Evolutionary conservation across 78 protist genomes (phyloP), one percentile per base, ranked within the genome.

Genomic region (Dictyostelium discoideum): DNA sequence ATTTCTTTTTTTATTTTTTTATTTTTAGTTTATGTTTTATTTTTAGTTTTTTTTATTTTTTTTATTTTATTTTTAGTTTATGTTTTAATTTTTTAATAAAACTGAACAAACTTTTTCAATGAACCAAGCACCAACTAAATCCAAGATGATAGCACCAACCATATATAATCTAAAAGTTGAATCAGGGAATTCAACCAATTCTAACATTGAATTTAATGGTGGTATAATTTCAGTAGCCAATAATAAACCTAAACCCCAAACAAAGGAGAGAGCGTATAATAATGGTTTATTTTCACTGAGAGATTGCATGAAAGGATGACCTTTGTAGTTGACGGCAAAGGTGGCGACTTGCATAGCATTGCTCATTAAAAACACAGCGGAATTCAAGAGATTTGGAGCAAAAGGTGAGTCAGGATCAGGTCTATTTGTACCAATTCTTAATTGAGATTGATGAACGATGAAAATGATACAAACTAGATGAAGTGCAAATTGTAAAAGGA

Each of bases 311-410:
- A 94, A 97, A 50, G 98, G 97, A 54, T 95, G 97, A 54, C 97
- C 97, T 76, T 88, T 92, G 96, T 98, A 98, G 57, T 99, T 99
- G 84, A 97, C 93, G 29, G 97, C 98, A 85, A 98, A 99, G 20
- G 98, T 98, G 13, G 97, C 83, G 9, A 96, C 93, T 54, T 96
- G 98, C 98, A 86, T 86, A 9, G 89, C 57, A 22, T 65, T 57
- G 7, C 98, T 69, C 42, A 97, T 77, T 39, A 98, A 82, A 79
- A 72, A 98, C 10, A 98, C 98, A 22, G 94, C 97, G 10, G 87
- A 39, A 90, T 99, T 99, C 29, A 98, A 29, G 8, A 98, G 22
- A 73, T 32, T 85, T 26, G 99, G 99, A 46, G 72, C 63, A 37
- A 99, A 99, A 69, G 92, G 86, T 20, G 94, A 67, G 37, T 97